Conservation (phyloP, 2,329 filamentous ascomycete species). For the Aureobasidium sp. region DNA sequence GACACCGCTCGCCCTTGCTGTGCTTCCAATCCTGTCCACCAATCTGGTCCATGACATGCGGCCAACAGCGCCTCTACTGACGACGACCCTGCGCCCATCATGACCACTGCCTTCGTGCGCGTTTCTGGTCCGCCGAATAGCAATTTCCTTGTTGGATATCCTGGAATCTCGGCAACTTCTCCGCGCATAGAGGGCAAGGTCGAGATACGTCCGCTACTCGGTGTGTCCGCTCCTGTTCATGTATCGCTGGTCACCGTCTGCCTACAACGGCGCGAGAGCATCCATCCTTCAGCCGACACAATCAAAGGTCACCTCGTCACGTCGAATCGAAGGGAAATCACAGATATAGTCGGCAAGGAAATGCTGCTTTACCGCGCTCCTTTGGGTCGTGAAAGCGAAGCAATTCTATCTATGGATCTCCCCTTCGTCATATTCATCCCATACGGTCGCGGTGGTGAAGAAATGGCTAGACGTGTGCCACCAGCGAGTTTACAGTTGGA, state of each 20-base stretch:
- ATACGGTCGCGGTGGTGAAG: constrained; percentile 83
- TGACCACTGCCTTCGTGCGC: constrained; percentile 71
- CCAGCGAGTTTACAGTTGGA: constrained; percentile 86
- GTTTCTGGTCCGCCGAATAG: constrained; percentile 96
- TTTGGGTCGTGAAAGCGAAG: constrained; percentile 76
- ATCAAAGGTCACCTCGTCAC: constrained; percentile 87
- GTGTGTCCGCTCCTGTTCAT: constrained; percentile 80
- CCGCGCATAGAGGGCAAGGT: constrained; percentile 97
- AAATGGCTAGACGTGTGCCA: constrained; percentile 81
- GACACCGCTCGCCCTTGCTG: neutral
- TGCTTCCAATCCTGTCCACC: neutral
- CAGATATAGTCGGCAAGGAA: constrained; percentile 92
- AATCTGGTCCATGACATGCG: constrained; percentile 6
- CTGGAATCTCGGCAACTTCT: constrained; percentile 94
- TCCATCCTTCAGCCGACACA: constrained; percentile 92
- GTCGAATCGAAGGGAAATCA: constrained; percentile 74
- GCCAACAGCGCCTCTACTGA: constrained; percentile 4
- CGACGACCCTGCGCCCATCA: constrained; percentile 21
- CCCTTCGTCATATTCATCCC: constrained; percentile 97
- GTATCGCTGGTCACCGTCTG: constrained; percentile 92
- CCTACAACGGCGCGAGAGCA: constrained; percentile 87
- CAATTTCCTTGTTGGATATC: constrained; percentile 93
- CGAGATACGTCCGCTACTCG: constrained; percentile 81
- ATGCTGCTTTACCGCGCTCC: constrained; percentile 84
- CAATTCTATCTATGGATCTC: constrained; percentile 89